Evolutionary conservation across 2,329 filamentous ascomycete species (phyloP).

Genomic region (Huntiella savannae): DNA sequence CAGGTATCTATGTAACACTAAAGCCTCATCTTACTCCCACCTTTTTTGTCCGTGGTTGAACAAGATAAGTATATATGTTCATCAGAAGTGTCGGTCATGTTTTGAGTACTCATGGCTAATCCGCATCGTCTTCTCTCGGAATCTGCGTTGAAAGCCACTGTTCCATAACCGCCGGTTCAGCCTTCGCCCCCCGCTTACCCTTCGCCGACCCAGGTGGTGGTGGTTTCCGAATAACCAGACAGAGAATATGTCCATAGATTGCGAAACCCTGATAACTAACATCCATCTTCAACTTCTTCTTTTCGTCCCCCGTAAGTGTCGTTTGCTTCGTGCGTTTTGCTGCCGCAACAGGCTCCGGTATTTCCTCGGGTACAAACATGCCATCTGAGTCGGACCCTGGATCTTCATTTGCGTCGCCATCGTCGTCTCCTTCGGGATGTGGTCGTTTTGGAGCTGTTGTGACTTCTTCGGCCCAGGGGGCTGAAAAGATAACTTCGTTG

Average conservation of each 20-base stretch:
- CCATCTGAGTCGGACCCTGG: not conserved
- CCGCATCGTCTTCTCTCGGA: conserved; percentile 16
- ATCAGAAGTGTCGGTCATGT: not conserved
- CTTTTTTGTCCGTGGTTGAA: not conserved
- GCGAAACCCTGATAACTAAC: conserved; percentile 89
- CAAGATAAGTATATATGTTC: not conserved
- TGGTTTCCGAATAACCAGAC: conserved; percentile 60
- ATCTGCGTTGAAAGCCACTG: conserved; percentile 75
- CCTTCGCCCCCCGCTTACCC: conserved; percentile 19
- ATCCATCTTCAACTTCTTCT: conserved; percentile 77
- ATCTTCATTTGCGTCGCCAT: not conserved
- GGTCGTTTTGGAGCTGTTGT: conserved; percentile 14
- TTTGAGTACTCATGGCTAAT: not conserved
- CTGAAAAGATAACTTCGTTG: conserved; percentile 15
- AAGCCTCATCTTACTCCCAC: not conserved
- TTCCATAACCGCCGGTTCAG: conserved; percentile 57
- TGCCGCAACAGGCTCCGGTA: conserved; percentile 12
- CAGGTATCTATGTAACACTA: not conserved
- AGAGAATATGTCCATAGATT: conserved; percentile 85
- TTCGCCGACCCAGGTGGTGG: conserved; percentile 30
- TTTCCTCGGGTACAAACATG: conserved; percentile 6
- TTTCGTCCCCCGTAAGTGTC: conserved; percentile 37
- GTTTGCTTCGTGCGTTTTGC: conserved; percentile 26
- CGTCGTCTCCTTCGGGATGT: not conserved
- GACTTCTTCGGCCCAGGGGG: conserved; percentile 17